A percentile compares a stretch with the other conserved stretches of the same genome.
Conservation (phyloP, 257 asterid genomes). For the Solanum megistacrolobum region DNA sequence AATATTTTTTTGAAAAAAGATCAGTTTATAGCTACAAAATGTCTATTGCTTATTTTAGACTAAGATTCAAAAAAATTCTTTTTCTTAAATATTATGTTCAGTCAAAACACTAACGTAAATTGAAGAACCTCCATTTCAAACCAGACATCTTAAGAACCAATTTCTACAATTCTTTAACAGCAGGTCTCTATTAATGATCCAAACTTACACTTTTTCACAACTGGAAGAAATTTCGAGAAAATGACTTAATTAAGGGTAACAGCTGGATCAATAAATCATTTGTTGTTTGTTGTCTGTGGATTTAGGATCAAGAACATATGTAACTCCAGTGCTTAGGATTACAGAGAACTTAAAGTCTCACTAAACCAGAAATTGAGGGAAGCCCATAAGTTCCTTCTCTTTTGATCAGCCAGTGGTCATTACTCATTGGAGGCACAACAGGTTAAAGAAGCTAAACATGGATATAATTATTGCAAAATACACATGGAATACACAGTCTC, state of each 20-base stretch:
- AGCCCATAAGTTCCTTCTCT: not conserved
- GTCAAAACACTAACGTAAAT: not conserved
- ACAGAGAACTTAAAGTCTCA: not conserved
- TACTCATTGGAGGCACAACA: not conserved
- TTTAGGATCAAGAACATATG: not conserved
- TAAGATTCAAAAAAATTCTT: too few species aligned
- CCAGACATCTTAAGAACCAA: not conserved
- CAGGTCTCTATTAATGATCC: not conserved
- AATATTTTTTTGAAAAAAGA: not conserved
- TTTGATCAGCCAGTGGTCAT: not conserved
- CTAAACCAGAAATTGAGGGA: not conserved
- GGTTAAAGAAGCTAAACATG: not conserved
- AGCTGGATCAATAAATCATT: not conserved
- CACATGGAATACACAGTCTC: not conserved
- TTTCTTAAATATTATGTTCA: not conserved
- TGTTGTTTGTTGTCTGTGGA: not conserved
- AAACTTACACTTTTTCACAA: not conserved
- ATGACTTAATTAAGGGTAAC: not conserved
- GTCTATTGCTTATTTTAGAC: not conserved
- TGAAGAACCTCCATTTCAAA: not conserved
- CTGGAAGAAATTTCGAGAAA: not conserved
- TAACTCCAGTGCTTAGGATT: not conserved
- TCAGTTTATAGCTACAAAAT: not conserved
- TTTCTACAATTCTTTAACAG: not conserved
- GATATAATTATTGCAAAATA: not conserved